Evolutionary conservation across 805 yeast genomes (phyloP).

Genomic region (Ogataea pignaliae): DNA sequence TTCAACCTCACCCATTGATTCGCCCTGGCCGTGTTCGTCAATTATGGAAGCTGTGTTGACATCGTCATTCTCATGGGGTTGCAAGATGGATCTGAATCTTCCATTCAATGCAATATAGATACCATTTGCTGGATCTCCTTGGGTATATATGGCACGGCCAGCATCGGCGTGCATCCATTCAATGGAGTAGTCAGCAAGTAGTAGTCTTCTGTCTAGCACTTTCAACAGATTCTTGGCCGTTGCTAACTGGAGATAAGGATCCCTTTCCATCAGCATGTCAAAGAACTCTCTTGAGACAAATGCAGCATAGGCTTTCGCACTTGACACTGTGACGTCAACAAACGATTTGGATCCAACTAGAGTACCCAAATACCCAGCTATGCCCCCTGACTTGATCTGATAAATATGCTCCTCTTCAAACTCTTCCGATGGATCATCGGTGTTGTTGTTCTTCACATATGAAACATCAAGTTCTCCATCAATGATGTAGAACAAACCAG

Average conservation of each 20-base stretch:
- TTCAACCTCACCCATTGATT: slow-evolving; percentile 92
- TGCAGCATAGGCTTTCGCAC: slow-evolving; percentile 65
- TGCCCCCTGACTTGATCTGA: slow-evolving; percentile 67
- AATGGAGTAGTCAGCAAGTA: slow-evolving; percentile 81
- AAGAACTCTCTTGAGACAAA: slow-evolving; percentile 59
- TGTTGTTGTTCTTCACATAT: slow-evolving; percentile 32
- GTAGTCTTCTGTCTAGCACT: slow-evolving; percentile 61
- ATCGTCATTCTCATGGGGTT: slow-evolving; percentile 8
- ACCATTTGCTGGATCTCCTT: slow-evolving; percentile 87
- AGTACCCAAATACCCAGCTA: slow-evolving; percentile 84
- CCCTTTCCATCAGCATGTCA: slow-evolving; percentile 66
- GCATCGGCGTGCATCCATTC: slow-evolving; percentile 95
- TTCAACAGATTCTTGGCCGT: slow-evolving; percentile 69
- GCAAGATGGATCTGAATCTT: slow-evolving; percentile 60
- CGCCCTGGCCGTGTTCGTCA: slow-evolving; percentile 91
- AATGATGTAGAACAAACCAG: slow-evolving; percentile 77
- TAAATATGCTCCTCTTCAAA: slow-evolving; percentile 41
- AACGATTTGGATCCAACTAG: slow-evolving; percentile 76
- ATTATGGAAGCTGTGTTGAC: slow-evolving; percentile 19
- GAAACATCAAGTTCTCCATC: slow-evolving; percentile 72
- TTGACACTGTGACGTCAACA: slow-evolving; percentile 60
- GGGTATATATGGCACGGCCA: slow-evolving; percentile 72
- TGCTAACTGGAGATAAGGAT: slow-evolving; percentile 69
- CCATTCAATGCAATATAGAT: slow-evolving; percentile 88
- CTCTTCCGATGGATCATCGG: slow-evolving; percentile 9